These are phyloP conservation scores for Phytophthora fragariae DNA, from an alignment of 352 stramenopile genomes.

Conservation along the genomic window DNA sequence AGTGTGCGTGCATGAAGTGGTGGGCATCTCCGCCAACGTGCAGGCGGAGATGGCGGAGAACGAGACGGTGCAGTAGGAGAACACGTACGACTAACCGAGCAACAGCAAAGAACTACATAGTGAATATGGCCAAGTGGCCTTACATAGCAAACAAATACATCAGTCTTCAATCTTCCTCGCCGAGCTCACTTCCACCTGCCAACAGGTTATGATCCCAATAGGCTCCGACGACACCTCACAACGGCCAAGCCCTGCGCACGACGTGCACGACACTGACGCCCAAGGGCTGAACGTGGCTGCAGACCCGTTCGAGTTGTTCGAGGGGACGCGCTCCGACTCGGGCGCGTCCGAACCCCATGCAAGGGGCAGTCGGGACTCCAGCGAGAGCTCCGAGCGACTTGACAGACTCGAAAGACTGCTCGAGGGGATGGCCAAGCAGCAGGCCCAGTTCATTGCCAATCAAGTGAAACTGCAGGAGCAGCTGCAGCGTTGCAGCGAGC, in stretches of 20 bases:
- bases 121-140: too few species aligned
- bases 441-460: conserved; percentile 5
- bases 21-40: too few species aligned
- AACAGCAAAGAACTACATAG: too few species aligned
- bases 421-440: conserved; percentile 7
- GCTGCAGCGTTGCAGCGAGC: not conserved
- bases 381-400: not conserved
- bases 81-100: too few species aligned
- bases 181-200: too few species aligned
- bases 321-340: not conserved
- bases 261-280: not conserved
- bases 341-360: not conserved
- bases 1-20: too few species aligned
- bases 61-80: too few species aligned
- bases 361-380: not conserved
- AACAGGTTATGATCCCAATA: conserved; percentile 14
- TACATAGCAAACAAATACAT: too few species aligned
- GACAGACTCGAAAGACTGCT: conserved; percentile 1
- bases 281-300: not conserved
- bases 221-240: conserved; percentile 4
- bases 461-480: conserved; percentile 5
- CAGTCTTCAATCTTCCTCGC: too few species aligned
- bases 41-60: too few species aligned
- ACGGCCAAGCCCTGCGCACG: not conserved
- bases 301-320: not conserved